phyloP scores from a whole-genome alignment of 164 flowering plant species.

The Saururus chinensis region DNA sequence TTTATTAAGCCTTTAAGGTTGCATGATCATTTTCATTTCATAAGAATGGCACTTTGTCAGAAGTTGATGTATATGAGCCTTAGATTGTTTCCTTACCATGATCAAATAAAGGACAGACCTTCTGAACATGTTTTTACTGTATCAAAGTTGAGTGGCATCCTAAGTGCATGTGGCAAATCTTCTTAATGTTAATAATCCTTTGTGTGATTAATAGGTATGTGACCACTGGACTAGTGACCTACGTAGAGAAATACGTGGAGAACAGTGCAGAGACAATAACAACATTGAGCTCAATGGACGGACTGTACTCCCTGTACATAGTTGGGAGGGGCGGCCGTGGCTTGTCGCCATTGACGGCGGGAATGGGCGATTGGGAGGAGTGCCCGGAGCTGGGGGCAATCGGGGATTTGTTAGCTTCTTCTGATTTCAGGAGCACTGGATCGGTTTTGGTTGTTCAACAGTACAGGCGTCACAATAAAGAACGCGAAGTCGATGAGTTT shows the following conservation, averaged over 20 bases:
- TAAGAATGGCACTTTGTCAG: too few relatives aligned
- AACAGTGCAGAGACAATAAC: constrained; percentile 39
- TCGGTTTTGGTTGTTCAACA: constrained; percentile 65
- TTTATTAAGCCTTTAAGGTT: too few relatives aligned
- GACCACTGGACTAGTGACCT: constrained; percentile 44
- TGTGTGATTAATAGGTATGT: not conserved
- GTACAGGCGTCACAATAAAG: constrained; percentile 14
- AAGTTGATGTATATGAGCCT: too few relatives aligned
- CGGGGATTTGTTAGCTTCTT: constrained; percentile 71
- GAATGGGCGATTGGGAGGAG: constrained; percentile 85
- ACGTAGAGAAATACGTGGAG: too few relatives aligned
- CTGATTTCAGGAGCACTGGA: constrained; percentile 38
- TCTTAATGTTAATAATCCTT: too few relatives aligned
- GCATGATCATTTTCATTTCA: too few relatives aligned
- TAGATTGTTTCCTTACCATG: too few relatives aligned
- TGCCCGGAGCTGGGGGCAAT: constrained; percentile 71
- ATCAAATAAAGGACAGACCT: too few relatives aligned
- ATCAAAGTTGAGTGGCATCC: too few relatives aligned
- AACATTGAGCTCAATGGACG: constrained; percentile 40
- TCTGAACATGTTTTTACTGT: too few relatives aligned
- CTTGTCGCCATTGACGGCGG: constrained; percentile 32
- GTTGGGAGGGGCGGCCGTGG: constrained; percentile 57
- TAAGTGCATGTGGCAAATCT: too few relatives aligned
- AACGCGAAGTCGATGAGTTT: constrained; percentile 3
- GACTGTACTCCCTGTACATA: constrained; percentile 46